These are phyloP conservation scores for Fraxinus cuspidata DNA, from an alignment of 257 asterid species.

Conservation along the genomic window DNA sequence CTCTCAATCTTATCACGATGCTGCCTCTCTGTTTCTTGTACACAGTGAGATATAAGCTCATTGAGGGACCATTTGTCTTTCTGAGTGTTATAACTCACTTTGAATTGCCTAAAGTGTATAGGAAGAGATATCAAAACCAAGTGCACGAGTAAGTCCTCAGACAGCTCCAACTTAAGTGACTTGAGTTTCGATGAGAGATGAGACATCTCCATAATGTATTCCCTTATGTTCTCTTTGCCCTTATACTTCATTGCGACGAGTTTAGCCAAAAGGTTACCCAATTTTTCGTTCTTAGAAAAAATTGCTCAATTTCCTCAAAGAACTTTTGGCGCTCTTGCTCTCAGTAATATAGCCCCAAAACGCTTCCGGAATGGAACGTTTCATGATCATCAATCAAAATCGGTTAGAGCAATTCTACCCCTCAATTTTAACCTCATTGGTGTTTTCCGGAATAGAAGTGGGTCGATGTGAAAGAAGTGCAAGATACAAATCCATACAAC, in stretches of 20 bases:
- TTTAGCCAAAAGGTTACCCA: background rate
- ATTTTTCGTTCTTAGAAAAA: background rate
- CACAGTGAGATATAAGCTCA: slow-evolving; percentile 7
- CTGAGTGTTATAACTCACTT: background rate
- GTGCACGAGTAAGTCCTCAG: too few species aligned
- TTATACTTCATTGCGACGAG: background rate
- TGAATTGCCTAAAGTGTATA: background rate
- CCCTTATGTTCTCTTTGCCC: background rate
- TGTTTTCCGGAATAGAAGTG: too few species aligned
- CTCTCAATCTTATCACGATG: background rate
- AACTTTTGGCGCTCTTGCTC: background rate
- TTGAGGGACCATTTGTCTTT: background rate
- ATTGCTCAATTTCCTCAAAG: background rate
- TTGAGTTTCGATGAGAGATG: too few species aligned
- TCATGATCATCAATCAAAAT: background rate
- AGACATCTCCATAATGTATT: too few species aligned
- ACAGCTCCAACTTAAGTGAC: too few species aligned
- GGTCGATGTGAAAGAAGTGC: too few species aligned
- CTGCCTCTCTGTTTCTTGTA: background rate
- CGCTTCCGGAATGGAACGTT: background rate
- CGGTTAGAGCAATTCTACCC: too few species aligned
- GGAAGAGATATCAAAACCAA: too few species aligned
- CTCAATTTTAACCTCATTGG: too few species aligned
- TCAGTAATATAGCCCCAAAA: background rate
- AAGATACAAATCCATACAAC: too few species aligned